Evolutionary conservation across 179 eudicot species (phyloP).

Genomic region (Heliamphora pulchella): DNA sequence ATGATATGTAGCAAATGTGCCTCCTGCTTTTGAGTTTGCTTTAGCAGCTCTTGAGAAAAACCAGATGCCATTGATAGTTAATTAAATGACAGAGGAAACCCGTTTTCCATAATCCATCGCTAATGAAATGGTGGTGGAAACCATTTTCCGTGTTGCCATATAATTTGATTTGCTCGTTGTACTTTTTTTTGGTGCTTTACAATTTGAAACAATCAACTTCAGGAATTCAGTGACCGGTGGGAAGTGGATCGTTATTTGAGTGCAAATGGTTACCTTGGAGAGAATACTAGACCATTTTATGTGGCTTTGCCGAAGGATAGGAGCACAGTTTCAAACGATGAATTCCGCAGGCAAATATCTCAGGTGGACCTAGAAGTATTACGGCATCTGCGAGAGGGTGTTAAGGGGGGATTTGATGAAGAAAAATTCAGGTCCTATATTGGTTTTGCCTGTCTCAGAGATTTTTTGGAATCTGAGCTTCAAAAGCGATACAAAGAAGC

Average conservation of each 20-base stretch:
- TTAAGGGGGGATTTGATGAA: constrained; percentile 91
- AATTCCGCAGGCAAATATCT: constrained; percentile 83
- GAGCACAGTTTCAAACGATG: constrained; percentile 68
- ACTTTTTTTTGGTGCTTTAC: not conserved
- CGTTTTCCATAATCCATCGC: not conserved
- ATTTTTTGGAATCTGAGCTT: constrained; percentile 81
- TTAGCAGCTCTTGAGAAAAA: not conserved
- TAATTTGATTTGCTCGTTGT: constrained; percentile 3
- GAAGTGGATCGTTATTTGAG: constrained; percentile 93
- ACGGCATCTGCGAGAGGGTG: constrained; percentile 62
- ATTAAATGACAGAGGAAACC: too few relatives aligned
- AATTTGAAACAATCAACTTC: constrained; percentile 11
- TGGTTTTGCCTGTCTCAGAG: constrained; percentile 79
- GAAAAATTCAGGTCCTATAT: constrained; percentile 70
- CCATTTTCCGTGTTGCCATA: not conserved
- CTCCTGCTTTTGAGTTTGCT: too few relatives aligned
- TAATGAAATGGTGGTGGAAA: not conserved
- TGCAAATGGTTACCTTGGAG: constrained; percentile 98
- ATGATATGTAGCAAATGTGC: too few relatives aligned
- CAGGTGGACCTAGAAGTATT: constrained; percentile 72
- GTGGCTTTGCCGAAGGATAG: constrained; percentile 94
- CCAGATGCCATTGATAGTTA: too few relatives aligned
- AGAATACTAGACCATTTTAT: constrained; percentile 73
- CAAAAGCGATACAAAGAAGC: constrained; percentile 95
- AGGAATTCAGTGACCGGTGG: constrained; percentile 94